Conservation (phyloP, 2,329 filamentous ascomycete genomes). For the Truncatella angustata region DNA sequence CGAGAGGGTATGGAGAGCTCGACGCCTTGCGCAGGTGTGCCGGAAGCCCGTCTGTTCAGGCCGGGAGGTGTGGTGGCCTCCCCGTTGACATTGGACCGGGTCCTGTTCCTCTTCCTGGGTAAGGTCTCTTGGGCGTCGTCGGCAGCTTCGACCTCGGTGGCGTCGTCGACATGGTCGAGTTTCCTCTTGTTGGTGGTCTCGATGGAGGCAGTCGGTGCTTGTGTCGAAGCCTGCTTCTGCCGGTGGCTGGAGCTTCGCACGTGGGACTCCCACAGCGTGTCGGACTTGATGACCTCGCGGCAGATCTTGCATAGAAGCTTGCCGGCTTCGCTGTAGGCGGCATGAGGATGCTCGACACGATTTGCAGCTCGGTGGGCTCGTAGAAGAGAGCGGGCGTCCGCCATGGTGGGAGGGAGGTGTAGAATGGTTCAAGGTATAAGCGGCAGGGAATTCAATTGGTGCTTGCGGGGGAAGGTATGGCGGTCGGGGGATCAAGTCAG, state of each 20-base stretch:
- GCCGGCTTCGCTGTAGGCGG: conserved; percentile 65
- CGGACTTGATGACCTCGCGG: conserved; percentile 61
- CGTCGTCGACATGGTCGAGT: conserved; percentile 23
- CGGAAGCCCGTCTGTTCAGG: conserved; percentile 45
- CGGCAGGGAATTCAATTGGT: too few species aligned
- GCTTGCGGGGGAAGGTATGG: background rate
- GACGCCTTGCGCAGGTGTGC: conserved; percentile 52
- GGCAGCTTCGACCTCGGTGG: conserved; percentile 28
- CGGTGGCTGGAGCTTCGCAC: conserved; percentile 47
- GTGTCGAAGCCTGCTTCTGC: conserved; percentile 29
- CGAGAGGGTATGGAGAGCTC: conserved; percentile 64
- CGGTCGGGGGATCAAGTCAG: too few species aligned
- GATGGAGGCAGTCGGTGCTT: conserved; percentile 13
- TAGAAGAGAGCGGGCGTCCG: conserved; percentile 76
- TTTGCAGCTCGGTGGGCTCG: conserved; percentile 74
- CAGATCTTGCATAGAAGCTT: conserved; percentile 68
- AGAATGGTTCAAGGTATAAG: too few species aligned
- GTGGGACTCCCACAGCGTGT: conserved; percentile 67
- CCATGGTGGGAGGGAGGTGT: conserved; percentile 60
- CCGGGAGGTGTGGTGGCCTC: conserved; percentile 38
- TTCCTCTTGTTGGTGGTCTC: conserved; percentile 25
- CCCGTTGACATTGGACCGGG: conserved; percentile 22
- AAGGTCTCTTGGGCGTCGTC: conserved; percentile 18
- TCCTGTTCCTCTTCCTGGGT: conserved; percentile 32
- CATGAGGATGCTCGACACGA: conserved; percentile 68